These are phyloP conservation scores for Trichosporon sp. DNA, from an alignment of 1,284 basidiomycete species.

Conservation along the genomic window DNA sequence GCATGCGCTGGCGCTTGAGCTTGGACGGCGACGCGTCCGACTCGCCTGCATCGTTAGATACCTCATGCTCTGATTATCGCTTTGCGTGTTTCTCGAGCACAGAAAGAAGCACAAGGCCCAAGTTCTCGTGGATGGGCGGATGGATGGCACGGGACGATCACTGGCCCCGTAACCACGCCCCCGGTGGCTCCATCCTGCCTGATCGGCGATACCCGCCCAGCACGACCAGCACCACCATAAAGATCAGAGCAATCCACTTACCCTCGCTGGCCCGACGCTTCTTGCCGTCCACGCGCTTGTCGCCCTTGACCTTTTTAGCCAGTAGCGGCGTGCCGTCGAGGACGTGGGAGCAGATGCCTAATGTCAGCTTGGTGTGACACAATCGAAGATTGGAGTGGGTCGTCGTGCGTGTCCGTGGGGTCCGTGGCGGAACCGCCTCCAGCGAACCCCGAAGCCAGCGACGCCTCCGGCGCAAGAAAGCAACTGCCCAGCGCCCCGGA, in stretches of 20 bases:
- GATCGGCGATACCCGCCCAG: neutral
- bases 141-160: neutral
- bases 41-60: conserved; percentile 8
- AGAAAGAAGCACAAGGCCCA: neutral
- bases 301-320: conserved; percentile 58
- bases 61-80: neutral
- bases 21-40: conserved; percentile 22
- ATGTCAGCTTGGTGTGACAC: neutral
- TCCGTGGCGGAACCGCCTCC: neutral
- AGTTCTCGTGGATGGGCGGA: too few species aligned
- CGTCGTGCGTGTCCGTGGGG: neutral
- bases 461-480: neutral
- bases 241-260: conserved; percentile 19
- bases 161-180: too few species aligned
- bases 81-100: neutral
- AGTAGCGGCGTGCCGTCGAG: conserved; percentile 51
- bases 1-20: conserved; percentile 37
- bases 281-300: conserved; percentile 49
- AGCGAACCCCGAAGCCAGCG: neutral
- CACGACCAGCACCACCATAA: neutral
- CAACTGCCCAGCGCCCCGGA: neutral
- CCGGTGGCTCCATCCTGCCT: neutral
- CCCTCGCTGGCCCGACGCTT: conserved; percentile 42
- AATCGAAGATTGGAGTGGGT: neutral
- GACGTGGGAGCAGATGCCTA: conserved; percentile 63